A percentile compares a stretch with the other conserved stretches of the same genome.
Evolutionary conservation across 23 red algal genomes (phyloP).

Genomic region (Gracilaria caudata): DNA sequence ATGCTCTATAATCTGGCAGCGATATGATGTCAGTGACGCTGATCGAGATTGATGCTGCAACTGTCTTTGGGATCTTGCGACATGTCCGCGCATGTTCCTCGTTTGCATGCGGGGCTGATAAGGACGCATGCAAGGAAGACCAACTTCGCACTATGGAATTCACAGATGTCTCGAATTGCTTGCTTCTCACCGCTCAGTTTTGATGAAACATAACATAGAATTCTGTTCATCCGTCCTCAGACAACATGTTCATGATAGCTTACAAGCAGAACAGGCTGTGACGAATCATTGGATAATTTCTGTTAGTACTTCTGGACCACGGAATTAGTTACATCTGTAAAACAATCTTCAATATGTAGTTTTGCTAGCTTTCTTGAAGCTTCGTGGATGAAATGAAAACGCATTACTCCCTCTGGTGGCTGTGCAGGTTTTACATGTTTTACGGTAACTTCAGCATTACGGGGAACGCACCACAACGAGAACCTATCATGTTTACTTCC

Average conservation of each 20-base stretch:
- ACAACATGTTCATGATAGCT: neutral
- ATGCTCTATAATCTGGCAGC: too few relatives aligned
- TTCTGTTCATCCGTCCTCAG: too few relatives aligned
- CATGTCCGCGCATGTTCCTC: too few relatives aligned
- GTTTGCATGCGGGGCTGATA: too few relatives aligned
- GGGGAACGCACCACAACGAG: constrained; percentile 52
- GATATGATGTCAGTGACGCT: too few relatives aligned
- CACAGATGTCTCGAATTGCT: too few relatives aligned
- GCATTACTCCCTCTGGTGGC: neutral
- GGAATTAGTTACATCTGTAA: neutral
- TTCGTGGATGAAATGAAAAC: neutral
- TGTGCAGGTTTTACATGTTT: neutral
- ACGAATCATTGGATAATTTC: neutral
- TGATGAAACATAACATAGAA: too few relatives aligned
- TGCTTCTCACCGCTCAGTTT: too few relatives aligned
- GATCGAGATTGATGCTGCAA: too few relatives aligned
- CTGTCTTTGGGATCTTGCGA: too few relatives aligned
- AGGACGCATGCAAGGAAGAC: too few relatives aligned
- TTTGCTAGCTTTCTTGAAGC: neutral
- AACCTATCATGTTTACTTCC: constrained; percentile 48
- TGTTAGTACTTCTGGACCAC: neutral
- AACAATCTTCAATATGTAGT: constrained; percentile 38
- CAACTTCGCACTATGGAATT: too few relatives aligned
- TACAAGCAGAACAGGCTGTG: neutral
- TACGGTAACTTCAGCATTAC: constrained; percentile 24